Percentiles rank a stretch among this genome's conserved stretches.
These are phyloP conservation scores for Parmelia sp. DNA, from an alignment of 495 filamentous ascomycete species.

Conservation along the genomic window DNA sequence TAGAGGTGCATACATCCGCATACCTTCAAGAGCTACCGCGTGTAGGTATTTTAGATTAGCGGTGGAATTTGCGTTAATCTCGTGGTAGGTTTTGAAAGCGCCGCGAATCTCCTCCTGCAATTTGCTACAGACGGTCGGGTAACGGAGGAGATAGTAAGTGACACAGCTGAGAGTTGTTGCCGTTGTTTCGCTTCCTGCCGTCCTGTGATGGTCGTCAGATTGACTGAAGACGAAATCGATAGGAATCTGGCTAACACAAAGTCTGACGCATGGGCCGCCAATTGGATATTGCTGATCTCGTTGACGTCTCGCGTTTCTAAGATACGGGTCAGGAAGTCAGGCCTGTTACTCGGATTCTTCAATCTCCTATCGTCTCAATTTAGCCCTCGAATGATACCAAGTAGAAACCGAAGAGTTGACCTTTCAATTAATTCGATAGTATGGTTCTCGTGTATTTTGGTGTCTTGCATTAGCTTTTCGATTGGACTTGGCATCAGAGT, in stretches of 20 bases:
- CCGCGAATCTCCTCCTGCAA: slow-evolving; percentile 9
- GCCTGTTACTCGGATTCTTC: slow-evolving; percentile 11
- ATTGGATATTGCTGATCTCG: slow-evolving; percentile 30
- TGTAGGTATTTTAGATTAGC: slow-evolving; percentile 25
- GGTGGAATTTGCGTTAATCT: slow-evolving; percentile 20
- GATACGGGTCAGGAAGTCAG: slow-evolving; percentile 33
- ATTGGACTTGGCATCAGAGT: too few relatives aligned
- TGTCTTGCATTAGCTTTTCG: too few relatives aligned
- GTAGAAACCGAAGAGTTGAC: background rate
- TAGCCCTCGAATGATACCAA: slow-evolving; percentile 1
- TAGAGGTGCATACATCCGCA: slow-evolving; percentile 30
- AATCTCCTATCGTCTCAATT: background rate
- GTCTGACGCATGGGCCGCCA: slow-evolving; percentile 27
- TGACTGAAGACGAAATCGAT: too few relatives aligned
- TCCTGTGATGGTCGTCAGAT: too few relatives aligned
- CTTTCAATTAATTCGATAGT: too few relatives aligned
- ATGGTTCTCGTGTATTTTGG: too few relatives aligned
- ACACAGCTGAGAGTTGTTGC: slow-evolving; percentile 38
- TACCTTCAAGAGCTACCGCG: slow-evolving; percentile 27
- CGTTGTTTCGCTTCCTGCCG: slow-evolving; percentile 41
- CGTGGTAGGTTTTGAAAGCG: background rate
- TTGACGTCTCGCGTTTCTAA: slow-evolving; percentile 17
- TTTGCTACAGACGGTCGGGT: background rate
- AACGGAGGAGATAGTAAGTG: slow-evolving; percentile 29
- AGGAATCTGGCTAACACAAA: slow-evolving; percentile 24